Base-by-base conservation (phyloP, 495 filamentous ascomycete species). In the Annulohypoxylon moriforme region DNA sequence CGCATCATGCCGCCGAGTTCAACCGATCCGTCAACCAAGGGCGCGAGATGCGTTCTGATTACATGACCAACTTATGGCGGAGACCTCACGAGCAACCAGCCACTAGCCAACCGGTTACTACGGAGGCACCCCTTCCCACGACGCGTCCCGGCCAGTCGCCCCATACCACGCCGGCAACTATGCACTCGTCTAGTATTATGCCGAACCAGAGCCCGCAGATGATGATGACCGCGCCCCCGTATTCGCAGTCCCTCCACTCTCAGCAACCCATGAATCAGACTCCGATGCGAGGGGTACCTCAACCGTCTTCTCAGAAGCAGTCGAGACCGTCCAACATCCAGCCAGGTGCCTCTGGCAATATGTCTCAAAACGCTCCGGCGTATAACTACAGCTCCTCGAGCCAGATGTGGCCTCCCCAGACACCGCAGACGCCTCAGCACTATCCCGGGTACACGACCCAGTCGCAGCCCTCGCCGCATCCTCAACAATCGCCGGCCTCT, bases 1-100 rank as follows among this genome's bases (percentile, higher is more conserved):
- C 94, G 29, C 87, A 91, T 31, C 93, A 96, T 42, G 90, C 94
- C 3, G 92, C 93, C 33, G 94, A 98, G 74, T 97, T 89, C 82
- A 98, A 97, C 80, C 94, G 94, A 73, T 82, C 84, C 29, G 82
- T 98, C 27, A 90, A 89, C 63, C 85, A 90, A 62, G 90, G 93
- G 73, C 89, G 95, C 61, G 88, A 84, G 27, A 89, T 90, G 77
- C 90, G 96, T 58, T 86, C 82, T 44, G 89, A 93, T 59, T 94
- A 91, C 64, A 83, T 96, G 68, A 89, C 93, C 58, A 89, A 89
- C 64, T 86, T 90, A 50, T 98, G 92, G 90, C 85, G 88, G 64
- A 88, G 89, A 75, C 91, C 89, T 27, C 94, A 91, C 70, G 93
- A 96, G 76, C 85, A 83, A 62, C 90, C 93, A 22, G 77, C 86